Evolutionary conservation across 257 asterid genomes (phyloP).

Genomic region (Jaltomata sinuosa): DNA sequence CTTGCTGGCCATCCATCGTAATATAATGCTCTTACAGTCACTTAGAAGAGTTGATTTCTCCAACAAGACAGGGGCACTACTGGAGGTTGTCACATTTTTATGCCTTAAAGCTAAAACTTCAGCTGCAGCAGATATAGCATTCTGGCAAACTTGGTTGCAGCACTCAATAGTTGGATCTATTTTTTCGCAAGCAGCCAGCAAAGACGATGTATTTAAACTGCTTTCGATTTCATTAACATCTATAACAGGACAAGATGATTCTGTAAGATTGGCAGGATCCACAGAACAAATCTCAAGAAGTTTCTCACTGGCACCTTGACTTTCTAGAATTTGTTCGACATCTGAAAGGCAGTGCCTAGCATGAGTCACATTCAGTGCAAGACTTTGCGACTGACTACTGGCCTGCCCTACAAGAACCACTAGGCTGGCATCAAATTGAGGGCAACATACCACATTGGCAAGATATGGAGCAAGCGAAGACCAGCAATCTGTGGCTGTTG

Average conservation of each 20-base stretch:
- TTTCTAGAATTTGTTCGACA: constrained; percentile 18
- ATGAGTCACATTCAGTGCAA: constrained; percentile 9
- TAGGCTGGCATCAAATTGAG: constrained; percentile 22
- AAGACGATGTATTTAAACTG: constrained; percentile 9
- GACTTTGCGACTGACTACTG: constrained; percentile 6
- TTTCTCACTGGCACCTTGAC: constrained; percentile 19
- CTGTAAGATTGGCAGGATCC: constrained; percentile 9
- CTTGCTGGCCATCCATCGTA: constrained; percentile 25
- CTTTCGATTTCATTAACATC: constrained; percentile 7
- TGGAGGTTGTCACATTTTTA: neutral
- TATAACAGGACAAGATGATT: constrained; percentile 18
- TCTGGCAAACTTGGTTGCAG: constrained; percentile 22
- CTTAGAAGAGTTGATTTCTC: neutral
- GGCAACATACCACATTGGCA: constrained; percentile 27
- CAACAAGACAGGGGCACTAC: neutral
- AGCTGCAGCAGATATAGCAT: constrained; percentile 28
- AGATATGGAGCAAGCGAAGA: constrained; percentile 23
- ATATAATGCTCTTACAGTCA: constrained; percentile 16
- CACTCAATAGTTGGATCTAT: constrained; percentile 23
- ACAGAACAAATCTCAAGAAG: constrained; percentile 25
- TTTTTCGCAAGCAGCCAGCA: constrained; percentile 14
- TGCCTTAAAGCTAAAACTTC: constrained; percentile 8
- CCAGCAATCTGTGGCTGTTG: constrained; percentile 29
- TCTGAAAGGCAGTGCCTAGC: constrained; percentile 31
- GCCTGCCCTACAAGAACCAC: constrained; percentile 23